Base-by-base conservation (phyloP, 305 asterid species). In the Lippia alba region DNA sequence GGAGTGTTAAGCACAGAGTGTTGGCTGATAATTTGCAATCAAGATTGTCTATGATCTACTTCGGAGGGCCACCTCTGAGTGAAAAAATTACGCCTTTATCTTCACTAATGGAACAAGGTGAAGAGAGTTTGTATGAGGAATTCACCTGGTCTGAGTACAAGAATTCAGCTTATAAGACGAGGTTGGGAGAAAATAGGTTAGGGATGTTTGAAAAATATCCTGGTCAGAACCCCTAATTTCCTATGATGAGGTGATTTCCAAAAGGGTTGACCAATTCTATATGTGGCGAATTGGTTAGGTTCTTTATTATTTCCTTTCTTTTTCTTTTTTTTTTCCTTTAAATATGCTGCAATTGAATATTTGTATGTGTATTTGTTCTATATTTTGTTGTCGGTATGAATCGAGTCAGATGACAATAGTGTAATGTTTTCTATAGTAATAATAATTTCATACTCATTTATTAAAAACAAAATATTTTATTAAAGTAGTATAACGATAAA, bases 71-170 rank as follows among this genome's bases (percentile, higher is more conserved):
- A 53, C 65, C 83, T 66, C 64, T 83, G 70, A 71, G 49, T 55
- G 65, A 67, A 61, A 75, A 67, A 53, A 80, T 83, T 12, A 20
- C 66, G 33, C 80, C 87, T 39, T 61, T 78, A 32, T 2, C 70
- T 6, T 71, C 78, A 33, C n/a, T 83, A 46, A 76, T 80, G 80
- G 81, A 74, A n/a, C 71, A 56, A 8, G 77, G 64, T 3, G 84
- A 80, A 55, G 76, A 73, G 30, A 75, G 80, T 45, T 71, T 74
- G 70, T 83, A 83, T 69, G 53, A 48, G 64, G 82, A 80, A 20
- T 83, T 80, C 79, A 83, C 85, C 6, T 83, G 87, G 87, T 74
- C 67, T 12, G 82, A 80, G 48, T 83, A 83, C 75, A 83, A 80
- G 74, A 78, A 63, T 12, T 66, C 81, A 5, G 64, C 76, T 20